A percentile compares a stretch with the other conserved stretches of the same genome.
Evolutionary conservation across 306 rosid genomes (phyloP).

Genomic region (Trichosanthes cucumerina): DNA sequence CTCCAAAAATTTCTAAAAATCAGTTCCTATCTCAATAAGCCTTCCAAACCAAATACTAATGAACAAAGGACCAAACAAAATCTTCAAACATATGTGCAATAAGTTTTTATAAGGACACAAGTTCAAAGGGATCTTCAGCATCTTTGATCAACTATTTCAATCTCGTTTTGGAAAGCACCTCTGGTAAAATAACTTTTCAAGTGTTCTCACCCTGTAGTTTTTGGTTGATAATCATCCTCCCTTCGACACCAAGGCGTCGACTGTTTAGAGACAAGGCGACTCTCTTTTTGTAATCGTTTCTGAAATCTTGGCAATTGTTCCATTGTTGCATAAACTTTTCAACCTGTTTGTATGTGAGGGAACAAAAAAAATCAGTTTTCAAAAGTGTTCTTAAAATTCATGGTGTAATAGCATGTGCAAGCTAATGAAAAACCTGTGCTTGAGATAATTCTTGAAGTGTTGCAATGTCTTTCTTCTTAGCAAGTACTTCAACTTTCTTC

Average conservation of each 20-base stretch:
- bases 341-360: neutral
- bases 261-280: neutral
- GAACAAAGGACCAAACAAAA: too few relatives aligned
- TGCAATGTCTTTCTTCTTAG: constrained; percentile 10
- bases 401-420: neutral
- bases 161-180: neutral
- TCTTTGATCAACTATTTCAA: constrained; percentile 10
- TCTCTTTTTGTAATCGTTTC: constrained; percentile 11
- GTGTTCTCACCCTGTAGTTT: neutral
- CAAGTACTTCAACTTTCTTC: constrained; percentile 3
- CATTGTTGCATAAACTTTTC: constrained; percentile 12
- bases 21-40: too few relatives aligned
- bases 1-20: too few relatives aligned
- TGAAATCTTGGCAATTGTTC: constrained; percentile 5
- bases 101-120: neutral
- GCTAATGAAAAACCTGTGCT: neutral
- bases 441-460: constrained; percentile 7
- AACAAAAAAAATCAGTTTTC: neutral
- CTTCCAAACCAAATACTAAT: too few relatives aligned
- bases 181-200: neutral
- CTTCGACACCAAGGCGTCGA: neutral
- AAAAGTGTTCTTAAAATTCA: neutral
- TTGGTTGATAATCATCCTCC: neutral
- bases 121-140: neutral
- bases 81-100: neutral